Evolutionary conservation across 2,329 filamentous ascomycete species (phyloP).

Genomic region (Raffaelea albimanens): DNA sequence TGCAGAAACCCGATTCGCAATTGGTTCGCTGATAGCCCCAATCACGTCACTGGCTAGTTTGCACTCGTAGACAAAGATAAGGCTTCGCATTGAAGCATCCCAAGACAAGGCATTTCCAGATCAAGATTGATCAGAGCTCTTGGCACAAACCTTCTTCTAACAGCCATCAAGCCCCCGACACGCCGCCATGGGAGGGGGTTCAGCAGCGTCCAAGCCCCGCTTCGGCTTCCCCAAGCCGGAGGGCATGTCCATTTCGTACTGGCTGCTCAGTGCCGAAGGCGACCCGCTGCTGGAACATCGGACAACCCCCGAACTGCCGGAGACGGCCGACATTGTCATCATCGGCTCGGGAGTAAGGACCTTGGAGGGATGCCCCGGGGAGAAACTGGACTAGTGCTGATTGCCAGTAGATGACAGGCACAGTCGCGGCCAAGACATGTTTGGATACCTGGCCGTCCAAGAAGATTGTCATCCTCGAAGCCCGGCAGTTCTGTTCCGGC

Average conservation of each 20-base stretch:
- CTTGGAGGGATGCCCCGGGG: background rate
- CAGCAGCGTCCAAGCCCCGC: background rate
- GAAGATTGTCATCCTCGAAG: conserved; percentile 1
- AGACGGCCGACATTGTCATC: background rate
- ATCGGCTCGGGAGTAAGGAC: conserved; percentile 1
- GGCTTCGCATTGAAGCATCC: no score
- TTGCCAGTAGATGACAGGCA: conserved; percentile 3
- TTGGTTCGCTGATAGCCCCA: no score
- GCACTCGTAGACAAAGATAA: no score
- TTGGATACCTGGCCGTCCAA: conserved; percentile 1
- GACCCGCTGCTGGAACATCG: conserved; percentile 1
- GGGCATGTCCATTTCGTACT: conserved; percentile 3
- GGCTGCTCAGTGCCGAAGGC: conserved; percentile 1
- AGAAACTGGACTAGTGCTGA: background rate
- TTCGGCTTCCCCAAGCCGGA: conserved; percentile 1
- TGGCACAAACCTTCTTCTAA: no score
- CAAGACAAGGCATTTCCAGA: no score
- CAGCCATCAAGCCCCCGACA: no score
- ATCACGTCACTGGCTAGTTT: no score
- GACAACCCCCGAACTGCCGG: background rate
- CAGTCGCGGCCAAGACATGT: background rate
- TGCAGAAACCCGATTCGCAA: no score
- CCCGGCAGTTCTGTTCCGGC: conserved; percentile 4
- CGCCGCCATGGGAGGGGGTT: no score
- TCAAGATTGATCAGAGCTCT: no score